A percentile compares a stretch with the other conserved stretches of the same genome.
These are phyloP conservation scores for Endothia cerciana DNA, from an alignment of 2,329 filamentous ascomycete species.

Conservation along the genomic window DNA sequence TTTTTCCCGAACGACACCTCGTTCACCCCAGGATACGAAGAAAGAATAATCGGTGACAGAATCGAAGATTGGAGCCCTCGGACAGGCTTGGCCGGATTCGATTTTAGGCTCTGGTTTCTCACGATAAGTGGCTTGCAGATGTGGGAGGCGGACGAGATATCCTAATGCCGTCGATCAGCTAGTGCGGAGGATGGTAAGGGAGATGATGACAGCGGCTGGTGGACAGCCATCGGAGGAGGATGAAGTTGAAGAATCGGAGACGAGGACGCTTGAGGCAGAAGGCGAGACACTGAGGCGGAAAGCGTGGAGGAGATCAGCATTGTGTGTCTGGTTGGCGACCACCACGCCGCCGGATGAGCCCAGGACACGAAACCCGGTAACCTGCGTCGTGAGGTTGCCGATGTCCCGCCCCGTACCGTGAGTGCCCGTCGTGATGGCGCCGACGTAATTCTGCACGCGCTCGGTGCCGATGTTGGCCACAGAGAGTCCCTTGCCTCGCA, in stretches of 20 bases:
- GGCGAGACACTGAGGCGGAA: neutral
- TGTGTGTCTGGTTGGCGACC: conserved; percentile 5
- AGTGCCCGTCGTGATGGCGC: conserved; percentile 4
- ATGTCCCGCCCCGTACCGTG: neutral
- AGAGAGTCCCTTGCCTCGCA: neutral
- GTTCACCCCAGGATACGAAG: neutral
- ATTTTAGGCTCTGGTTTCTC: neutral
- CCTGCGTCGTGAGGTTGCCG: conserved; percentile 4
- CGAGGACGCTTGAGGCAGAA: no score
- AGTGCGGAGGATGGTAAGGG: neutral
- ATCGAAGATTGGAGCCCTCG: neutral
- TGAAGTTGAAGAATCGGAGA: no score
- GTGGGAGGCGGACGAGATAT: neutral
- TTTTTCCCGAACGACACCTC: no score
- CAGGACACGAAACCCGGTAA: conserved; percentile 6
- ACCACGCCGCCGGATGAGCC: conserved; percentile 1
- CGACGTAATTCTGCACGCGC: conserved; percentile 10
- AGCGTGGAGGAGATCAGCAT: conserved; percentile 2
- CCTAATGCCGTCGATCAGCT: neutral
- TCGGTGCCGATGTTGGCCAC: conserved; percentile 8
- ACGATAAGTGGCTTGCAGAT: neutral
- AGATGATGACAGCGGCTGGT: neutral
- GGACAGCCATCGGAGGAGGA: neutral
- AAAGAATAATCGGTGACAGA: neutral
- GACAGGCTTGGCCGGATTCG: neutral